Percentiles rank a stretch among this genome's conserved stretches.
Conservation (phyloP, 2,329 filamentous ascomycete species). For the Botrytis galanthina region DNA sequence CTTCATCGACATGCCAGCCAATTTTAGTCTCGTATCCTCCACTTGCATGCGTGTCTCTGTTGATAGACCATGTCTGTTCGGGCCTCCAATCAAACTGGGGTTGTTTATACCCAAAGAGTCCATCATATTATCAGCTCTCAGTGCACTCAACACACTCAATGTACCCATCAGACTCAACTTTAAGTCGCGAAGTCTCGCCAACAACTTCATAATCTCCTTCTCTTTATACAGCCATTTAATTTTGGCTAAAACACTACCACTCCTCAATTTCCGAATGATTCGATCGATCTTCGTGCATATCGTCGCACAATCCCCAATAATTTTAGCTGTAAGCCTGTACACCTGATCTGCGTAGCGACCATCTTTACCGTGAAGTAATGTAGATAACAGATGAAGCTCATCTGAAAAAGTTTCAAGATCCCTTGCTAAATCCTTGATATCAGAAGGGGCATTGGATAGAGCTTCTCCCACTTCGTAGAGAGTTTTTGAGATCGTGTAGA, state of each 20-base stretch:
- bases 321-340: slow-evolving; percentile 26
- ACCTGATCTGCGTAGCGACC: slow-evolving; percentile 24
- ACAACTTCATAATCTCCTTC: slow-evolving; percentile 27
- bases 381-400: slow-evolving; percentile 22
- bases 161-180: slow-evolving; percentile 27
- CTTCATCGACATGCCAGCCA: slow-evolving; percentile 16
- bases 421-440: slow-evolving; percentile 28
- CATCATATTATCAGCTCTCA: slow-evolving; percentile 27
- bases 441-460: slow-evolving; percentile 26
- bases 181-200: slow-evolving; percentile 27
- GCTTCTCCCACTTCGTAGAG: slow-evolving; percentile 25
- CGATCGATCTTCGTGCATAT: slow-evolving; percentile 28
- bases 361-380: slow-evolving; percentile 24
- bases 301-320: slow-evolving; percentile 28
- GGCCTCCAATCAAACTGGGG: slow-evolving; percentile 23
- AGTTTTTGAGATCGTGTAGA: slow-evolving; percentile 27
- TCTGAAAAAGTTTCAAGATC: slow-evolving; percentile 27
- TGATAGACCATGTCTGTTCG: neutral
- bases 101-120: slow-evolving; percentile 23
- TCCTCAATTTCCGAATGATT: slow-evolving; percentile 24
- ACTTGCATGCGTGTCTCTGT: slow-evolving; percentile 22
- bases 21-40: slow-evolving; percentile 19
- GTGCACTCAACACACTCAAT: slow-evolving; percentile 23
- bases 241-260: slow-evolving; percentile 21
- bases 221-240: slow-evolving; percentile 30